Percentiles rank a stretch among this genome's conserved stretches.
Evolutionary conservation across 768 basidiomycete genomes (phyloP).

Genomic region (Peribolospora baueri): DNA sequence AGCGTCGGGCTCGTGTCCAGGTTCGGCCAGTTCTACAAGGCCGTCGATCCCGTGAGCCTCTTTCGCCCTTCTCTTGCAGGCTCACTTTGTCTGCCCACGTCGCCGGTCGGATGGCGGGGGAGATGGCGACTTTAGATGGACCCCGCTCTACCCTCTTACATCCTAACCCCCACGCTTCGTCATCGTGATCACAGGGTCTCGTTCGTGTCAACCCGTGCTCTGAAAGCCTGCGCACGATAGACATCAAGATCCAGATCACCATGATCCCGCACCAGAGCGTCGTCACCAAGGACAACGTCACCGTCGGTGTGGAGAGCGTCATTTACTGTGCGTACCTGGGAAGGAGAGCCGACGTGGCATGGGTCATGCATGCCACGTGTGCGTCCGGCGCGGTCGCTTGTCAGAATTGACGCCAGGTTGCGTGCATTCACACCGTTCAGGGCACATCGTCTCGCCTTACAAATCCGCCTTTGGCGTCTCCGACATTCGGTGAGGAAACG

Average conservation of each 20-base stretch:
- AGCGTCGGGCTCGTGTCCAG: constrained; percentile 74
- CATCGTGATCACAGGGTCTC: constrained; percentile 28
- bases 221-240: constrained; percentile 59
- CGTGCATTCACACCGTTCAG: too few relatives aligned
- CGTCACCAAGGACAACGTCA: constrained; percentile 32
- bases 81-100: not conserved
- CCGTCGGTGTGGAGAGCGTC: constrained; percentile 10
- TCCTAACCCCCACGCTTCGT: not conserved
- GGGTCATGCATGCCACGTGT: not conserved
- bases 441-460: constrained; percentile 53
- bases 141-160: not conserved
- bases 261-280: constrained; percentile 62
- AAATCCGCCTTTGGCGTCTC: constrained; percentile 81
- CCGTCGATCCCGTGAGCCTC: constrained; percentile 28
- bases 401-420: too few relatives aligned
- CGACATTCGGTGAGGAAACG: constrained; percentile 37
- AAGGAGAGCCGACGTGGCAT: not conserved
- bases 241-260: constrained; percentile 89
- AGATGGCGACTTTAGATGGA: not conserved
- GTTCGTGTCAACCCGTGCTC: constrained; percentile 86
- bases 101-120: not conserved
- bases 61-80: constrained; percentile 29
- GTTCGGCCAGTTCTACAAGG: constrained; percentile 85
- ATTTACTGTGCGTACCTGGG: not conserved
- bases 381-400: too few relatives aligned